Base-by-base conservation (phyloP, 78 protist genomes). In the Cavenderia fasciculata region DNA sequence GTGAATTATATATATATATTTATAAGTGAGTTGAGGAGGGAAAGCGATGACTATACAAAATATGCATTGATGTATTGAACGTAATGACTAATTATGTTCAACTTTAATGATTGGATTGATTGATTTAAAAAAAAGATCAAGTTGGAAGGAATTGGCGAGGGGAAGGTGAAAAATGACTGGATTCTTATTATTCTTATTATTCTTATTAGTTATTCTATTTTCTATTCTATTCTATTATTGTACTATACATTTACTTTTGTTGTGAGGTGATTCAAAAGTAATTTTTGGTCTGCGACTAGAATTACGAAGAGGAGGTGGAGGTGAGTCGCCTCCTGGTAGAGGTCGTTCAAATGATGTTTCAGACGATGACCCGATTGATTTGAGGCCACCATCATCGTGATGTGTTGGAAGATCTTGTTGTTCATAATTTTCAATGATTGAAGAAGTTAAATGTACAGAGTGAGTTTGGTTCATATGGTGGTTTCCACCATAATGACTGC, bases 211-310 rank as follows among this genome's bases (percentile, higher is more conserved):
- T n/a, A n/a, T n/a, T n/a, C n/a, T n/a, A n/a, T n/a, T n/a, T n/a
- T n/a, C n/a, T n/a, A n/a, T n/a, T n/a, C n/a, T n/a, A n/a, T n/a
- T n/a, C n/a, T n/a, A n/a, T n/a, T 63, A 63, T 40, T 63, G 72
- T 63, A 63, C 6, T 63, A 16, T 82, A 68, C 90, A 82, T 82
- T 82, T 82, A 19, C 59, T 38, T 56, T 66, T 79, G n/a, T 49
- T 66, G 29, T 49, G 44, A 18, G 72, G 76, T 5, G 77, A 82
- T 68, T 82, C 90, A 82, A 82, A 82, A 3, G 90, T 82, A 21
- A 82, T 82, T 44, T 82, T 82, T 65, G 90, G 90, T 34, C 90
- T 34, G 49, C 90, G 51, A 44, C 90, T 82, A 7, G 90, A 82
- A 40, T 82, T 82, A 57, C 90, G 65, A n/a, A 82, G 29, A 16